Conservation (phyloP, 1,139 yeast species). For the Debaryomyces sp. region DNA sequence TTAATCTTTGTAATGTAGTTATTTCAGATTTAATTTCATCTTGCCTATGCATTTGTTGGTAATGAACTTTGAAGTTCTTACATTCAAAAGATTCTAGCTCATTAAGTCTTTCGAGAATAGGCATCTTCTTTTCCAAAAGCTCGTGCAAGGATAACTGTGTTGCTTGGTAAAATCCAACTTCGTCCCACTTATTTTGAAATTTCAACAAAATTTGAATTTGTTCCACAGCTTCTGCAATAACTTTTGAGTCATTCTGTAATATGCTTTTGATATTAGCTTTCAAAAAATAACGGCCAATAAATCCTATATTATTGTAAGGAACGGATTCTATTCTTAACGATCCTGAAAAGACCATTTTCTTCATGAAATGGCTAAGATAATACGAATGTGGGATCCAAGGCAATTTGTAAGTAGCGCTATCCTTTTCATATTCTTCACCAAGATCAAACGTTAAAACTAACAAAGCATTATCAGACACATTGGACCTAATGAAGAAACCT, state of each 20-base stretch:
- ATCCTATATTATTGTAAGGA: conserved; percentile 50
- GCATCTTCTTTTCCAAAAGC: conserved; percentile 46
- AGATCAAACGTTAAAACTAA: conserved; percentile 48
- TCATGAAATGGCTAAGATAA: conserved; percentile 31
- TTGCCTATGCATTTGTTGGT: conserved; percentile 48
- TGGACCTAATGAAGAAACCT: conserved; percentile 57
- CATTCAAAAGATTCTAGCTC: conserved; percentile 32
- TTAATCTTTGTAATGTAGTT: conserved; percentile 55
- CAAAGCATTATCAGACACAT: conserved; percentile 28
- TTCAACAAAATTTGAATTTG: conserved; percentile 44
- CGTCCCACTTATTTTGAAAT: conserved; percentile 50
- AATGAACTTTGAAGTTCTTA: conserved; percentile 52
- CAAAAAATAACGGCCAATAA: conserved; percentile 50
- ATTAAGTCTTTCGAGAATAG: conserved; percentile 38
- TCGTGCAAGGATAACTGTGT: conserved; percentile 59
- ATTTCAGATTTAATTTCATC: conserved; percentile 54
- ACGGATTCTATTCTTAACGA: conserved; percentile 46
- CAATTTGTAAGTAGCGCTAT: conserved; percentile 31
- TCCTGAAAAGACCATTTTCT: conserved; percentile 34
- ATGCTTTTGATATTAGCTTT: conserved; percentile 45
- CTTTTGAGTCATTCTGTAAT: conserved; percentile 45
- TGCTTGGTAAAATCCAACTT: conserved; percentile 43
- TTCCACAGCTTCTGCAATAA: conserved; percentile 41
- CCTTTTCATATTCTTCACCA: conserved; percentile 39
- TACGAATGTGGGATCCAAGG: conserved; percentile 54